Conservation (phyloP, 768 basidiomycete genomes). For the Suillus decipiens region DNA sequence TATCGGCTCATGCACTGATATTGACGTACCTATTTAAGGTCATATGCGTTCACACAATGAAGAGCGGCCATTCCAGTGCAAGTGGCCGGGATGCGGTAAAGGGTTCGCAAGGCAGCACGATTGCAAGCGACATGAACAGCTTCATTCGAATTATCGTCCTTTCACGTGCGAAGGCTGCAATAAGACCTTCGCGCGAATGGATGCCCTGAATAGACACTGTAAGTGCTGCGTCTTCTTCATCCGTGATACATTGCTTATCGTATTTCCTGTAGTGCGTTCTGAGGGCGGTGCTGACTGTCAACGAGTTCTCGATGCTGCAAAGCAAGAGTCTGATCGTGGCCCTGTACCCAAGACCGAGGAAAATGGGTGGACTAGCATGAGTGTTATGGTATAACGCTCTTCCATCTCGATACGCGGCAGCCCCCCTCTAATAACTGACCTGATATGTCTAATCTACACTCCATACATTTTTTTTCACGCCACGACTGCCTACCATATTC, state of each 20-base stretch:
- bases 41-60: constrained; percentile 94
- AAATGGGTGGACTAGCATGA: constrained; percentile 33
- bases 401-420: constrained; percentile 17
- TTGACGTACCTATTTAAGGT: constrained; percentile 44
- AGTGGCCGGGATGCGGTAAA: constrained; percentile 93
- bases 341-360: constrained; percentile 35
- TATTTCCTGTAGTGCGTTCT: constrained; percentile 58
- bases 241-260: constrained; percentile 1
- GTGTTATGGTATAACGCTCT: constrained; percentile 31
- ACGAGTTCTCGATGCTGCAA: constrained; percentile 38
- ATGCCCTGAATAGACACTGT: constrained; percentile 93
- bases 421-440: constrained; percentile 29
- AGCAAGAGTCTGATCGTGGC: constrained; percentile 25
- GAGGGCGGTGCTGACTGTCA: constrained; percentile 82
- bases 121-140: constrained; percentile 93
- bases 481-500: constrained; percentile 27
- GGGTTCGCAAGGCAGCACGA: constrained; percentile 95
- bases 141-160: constrained; percentile 91
- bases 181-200: constrained; percentile 93
- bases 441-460: constrained; percentile 19
- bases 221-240: constrained; percentile 37
- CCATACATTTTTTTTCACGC: constrained; percentile 17
- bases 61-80: constrained; percentile 92
- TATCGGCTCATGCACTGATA: constrained; percentile 12
- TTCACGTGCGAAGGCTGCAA: constrained; percentile 92